phyloP scores from a whole-genome alignment of 2,329 filamentous ascomycete species.

The Alternaria consortialis region DNA sequence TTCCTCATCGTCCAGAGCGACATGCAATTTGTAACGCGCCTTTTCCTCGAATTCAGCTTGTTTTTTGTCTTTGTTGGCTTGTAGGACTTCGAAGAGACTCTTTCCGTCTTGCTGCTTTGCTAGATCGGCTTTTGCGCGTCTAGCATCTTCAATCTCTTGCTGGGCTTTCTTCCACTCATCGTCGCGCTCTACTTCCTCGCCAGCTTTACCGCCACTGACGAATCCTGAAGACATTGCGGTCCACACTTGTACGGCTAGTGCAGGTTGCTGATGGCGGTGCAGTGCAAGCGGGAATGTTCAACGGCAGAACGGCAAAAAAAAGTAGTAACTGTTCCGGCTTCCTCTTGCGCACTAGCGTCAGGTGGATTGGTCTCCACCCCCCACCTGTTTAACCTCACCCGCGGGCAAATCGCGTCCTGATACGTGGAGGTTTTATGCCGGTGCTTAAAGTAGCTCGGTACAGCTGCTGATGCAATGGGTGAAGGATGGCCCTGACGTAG shows the following conservation, averaged over 20 bases:
- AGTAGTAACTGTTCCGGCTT: conserved; percentile 16
- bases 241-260: conserved; percentile 21
- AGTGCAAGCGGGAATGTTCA: neutral
- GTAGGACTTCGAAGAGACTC: conserved; percentile 76
- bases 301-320: conserved; percentile 8
- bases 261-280: conserved; percentile 12
- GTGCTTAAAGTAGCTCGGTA: conserved; percentile 15
- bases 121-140: conserved; percentile 63
- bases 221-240: conserved; percentile 59
- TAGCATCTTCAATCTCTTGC: conserved; percentile 69
- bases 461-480: conserved; percentile 1
- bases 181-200: conserved; percentile 54
- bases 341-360: conserved; percentile 16
- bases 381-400: conserved; percentile 12
- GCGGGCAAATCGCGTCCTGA: conserved; percentile 17
- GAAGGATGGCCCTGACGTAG: conserved; percentile 19
- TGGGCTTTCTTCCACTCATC: conserved; percentile 73
- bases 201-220: conserved; percentile 60
- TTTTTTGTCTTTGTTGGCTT: conserved; percentile 88
- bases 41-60: conserved; percentile 83
- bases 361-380: conserved; percentile 2
- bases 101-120: conserved; percentile 63
- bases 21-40: conserved; percentile 76
- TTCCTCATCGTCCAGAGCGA: conserved; percentile 81
- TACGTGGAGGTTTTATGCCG: conserved; percentile 18